phyloP scores from a whole-genome alignment of 75 land plant genomes.

The Pseudotsuga menziesii region DNA sequence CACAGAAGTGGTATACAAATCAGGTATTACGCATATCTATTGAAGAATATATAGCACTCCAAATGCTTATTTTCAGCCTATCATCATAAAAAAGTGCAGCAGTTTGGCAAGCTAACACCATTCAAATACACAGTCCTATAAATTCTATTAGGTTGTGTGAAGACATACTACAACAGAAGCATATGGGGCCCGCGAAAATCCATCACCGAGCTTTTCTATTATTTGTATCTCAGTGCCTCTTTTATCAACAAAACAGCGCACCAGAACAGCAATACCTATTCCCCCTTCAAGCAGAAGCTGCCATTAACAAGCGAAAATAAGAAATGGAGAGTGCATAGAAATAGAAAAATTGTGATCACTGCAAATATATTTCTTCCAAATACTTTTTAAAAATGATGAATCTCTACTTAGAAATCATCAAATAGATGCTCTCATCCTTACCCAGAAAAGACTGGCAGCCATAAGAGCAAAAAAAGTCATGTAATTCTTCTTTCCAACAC shows the following conservation, averaged over 20 bases:
- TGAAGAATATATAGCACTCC: background rate
- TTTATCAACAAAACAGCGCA: slow-evolving; percentile 75
- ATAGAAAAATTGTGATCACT: background rate
- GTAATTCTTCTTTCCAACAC: slow-evolving; percentile 94
- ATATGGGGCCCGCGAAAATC: slow-evolving; percentile 71
- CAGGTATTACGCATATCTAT: background rate
- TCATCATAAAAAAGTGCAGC: background rate
- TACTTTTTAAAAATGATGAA: background rate
- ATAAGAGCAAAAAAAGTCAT: slow-evolving; percentile 80
- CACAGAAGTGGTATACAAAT: background rate
- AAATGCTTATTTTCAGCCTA: background rate
- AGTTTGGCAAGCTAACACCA: background rate
- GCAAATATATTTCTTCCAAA: slow-evolving; percentile 2
- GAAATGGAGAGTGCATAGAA: background rate
- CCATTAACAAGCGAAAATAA: slow-evolving; percentile 9
- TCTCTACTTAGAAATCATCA: background rate
- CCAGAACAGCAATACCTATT: slow-evolving; percentile 78
- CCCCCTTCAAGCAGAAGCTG: slow-evolving; percentile 78
- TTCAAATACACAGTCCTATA: background rate
- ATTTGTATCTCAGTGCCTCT: slow-evolving; percentile 46
- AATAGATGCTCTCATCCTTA: slow-evolving; percentile 20
- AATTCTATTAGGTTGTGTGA: background rate
- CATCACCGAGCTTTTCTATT: slow-evolving; percentile 64
- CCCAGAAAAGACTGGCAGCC: slow-evolving; percentile 87
- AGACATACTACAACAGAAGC: slow-evolving; percentile 70